A percentile compares a stretch with the other conserved stretches of the same genome.
Evolutionary conservation across 2,329 filamentous ascomycete species (phyloP).

Genomic region (Colletotrichum sp.): DNA sequence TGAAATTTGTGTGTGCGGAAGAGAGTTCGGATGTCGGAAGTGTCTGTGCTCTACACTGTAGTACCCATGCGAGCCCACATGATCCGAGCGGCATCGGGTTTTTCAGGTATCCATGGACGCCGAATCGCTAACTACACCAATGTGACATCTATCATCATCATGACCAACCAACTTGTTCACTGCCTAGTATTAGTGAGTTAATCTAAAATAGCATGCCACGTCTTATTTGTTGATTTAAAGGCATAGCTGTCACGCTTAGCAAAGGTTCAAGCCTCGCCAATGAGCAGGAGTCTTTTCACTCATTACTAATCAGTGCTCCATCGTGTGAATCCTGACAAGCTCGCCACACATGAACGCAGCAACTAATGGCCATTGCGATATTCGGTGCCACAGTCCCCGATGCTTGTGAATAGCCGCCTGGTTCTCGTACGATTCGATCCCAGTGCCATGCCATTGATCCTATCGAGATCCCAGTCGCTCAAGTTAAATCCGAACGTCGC

Average conservation of each 20-base stretch:
- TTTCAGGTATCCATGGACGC: not conserved
- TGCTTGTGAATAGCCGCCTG: not conserved
- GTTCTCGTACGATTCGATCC: not conserved
- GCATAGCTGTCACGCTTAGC: not conserved
- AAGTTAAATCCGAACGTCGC: not conserved
- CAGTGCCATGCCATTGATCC: not conserved
- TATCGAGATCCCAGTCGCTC: not conserved
- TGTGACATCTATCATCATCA: not conserved
- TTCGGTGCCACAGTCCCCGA: not conserved
- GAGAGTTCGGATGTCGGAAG: conserved; percentile 1
- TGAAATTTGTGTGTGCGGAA: not conserved
- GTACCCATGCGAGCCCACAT: not conserved
- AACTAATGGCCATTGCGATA: not conserved
- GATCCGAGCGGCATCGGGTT: not conserved
- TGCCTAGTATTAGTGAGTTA: not conserved
- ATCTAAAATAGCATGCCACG: not conserved
- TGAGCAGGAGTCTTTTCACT: not conserved
- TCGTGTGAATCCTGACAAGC: not conserved
- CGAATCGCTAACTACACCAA: not conserved
- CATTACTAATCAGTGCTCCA: not conserved
- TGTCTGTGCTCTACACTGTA: not conserved
- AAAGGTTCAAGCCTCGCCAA: not conserved
- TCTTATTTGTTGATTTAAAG: not conserved
- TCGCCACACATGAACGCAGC: not conserved
- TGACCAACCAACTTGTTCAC: not conserved